Evolutionary conservation across 306 rosid species (phyloP), one percentile per base, ranked within the genome.

Genomic region (Neltuma alba): DNA sequence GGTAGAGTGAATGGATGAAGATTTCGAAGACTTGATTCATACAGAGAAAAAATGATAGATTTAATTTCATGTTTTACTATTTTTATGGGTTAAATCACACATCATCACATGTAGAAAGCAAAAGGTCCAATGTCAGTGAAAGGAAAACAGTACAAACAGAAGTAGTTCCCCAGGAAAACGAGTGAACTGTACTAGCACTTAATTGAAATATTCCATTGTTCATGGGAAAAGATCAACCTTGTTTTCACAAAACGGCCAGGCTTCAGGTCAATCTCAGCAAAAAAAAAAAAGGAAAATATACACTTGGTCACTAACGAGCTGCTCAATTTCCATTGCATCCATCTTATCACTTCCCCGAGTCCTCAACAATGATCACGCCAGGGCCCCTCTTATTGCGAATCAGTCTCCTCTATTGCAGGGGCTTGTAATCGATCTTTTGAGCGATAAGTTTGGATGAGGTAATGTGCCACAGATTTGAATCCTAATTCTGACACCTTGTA

Each of bases 381-480:
- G 38, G 65, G 65, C 30, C 68, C 68, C 63, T 66, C 69, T 71
- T 81, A 4, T n/a, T 57, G 65, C 9, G 50, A 40, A 38, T 31
- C 9, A 38, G 34, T 63, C 64, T 21, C 50, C 45, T 66, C 50
- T 2, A 72, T 15, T 27, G 76, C 61, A 77, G 81, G 55, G 57
- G 48, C 13, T 55, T 50, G 58, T 69, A 74, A 37, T 54, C 58
- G 76, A 37, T 54, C 58, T 77, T 78, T 76, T 67, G 42, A n/a
- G 60, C 72, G 42, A 11, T 65, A 77, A 9, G 80, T 86, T 74
- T 81, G 79, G 36, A 86, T 78, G 80, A 86, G 84, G 75, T 86
- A 86, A 83, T 86, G 89, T 28, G 89, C 87, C 67, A 86, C 89
- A 55, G 89, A 86, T 71, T 86, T 86, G 87, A 81, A 86, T 54